These are phyloP conservation scores for Coleophoma cylindrospora DNA, from an alignment of 2,329 filamentous ascomycete genomes.

Conservation along the genomic window DNA sequence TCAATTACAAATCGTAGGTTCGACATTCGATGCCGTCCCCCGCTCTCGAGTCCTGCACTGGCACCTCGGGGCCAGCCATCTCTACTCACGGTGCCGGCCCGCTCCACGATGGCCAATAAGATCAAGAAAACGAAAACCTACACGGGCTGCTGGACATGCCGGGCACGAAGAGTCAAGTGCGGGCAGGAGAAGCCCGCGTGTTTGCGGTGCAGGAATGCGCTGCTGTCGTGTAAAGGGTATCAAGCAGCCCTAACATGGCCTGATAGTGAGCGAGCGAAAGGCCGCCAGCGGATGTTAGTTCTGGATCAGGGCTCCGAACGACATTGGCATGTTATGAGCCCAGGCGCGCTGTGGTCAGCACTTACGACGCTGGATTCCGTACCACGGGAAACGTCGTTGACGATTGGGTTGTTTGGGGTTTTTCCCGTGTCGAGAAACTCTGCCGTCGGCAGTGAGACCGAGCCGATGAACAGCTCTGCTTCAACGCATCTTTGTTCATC, in stretches of 20 bases:
- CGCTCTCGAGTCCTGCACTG: too few species aligned
- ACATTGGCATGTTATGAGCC: background rate
- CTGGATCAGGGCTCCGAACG: background rate
- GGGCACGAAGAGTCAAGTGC: constrained; percentile 31
- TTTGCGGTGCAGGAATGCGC: constrained; percentile 26
- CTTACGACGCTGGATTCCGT: background rate
- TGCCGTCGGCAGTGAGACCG: background rate
- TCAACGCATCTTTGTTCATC: too few species aligned
- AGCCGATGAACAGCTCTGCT: background rate
- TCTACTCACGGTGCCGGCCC: too few species aligned
- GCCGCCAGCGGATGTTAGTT: background rate
- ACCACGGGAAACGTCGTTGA: background rate
- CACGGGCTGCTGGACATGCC: constrained; percentile 32
- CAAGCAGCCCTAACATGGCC: constrained; percentile 25
- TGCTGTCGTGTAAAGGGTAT: constrained; percentile 27
- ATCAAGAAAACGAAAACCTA: constrained; percentile 23
- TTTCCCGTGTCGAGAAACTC: background rate
- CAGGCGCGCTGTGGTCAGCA: background rate
- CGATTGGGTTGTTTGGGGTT: background rate
- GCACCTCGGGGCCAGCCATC: too few species aligned
- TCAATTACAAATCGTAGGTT: too few species aligned
- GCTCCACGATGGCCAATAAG: background rate
- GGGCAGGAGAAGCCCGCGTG: constrained; percentile 30
- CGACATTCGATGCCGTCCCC: too few species aligned
- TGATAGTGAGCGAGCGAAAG: background rate